A percentile compares a stretch with the other conserved stretches of the same genome.
These are phyloP conservation scores for Turritis glabra DNA, from an alignment of 345 rosid species.

Conservation along the genomic window DNA sequence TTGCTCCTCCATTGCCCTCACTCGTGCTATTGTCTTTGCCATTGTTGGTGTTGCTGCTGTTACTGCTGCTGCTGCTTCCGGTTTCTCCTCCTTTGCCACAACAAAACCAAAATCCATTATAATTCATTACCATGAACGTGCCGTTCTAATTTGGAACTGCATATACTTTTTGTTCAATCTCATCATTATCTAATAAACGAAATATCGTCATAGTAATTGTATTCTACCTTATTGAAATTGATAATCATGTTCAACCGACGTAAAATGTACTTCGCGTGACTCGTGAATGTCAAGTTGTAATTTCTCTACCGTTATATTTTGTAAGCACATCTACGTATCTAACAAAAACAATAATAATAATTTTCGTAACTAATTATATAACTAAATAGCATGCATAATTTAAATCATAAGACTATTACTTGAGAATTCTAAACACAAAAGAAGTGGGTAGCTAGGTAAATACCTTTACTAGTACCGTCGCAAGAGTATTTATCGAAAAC, in stretches of 20 bases:
- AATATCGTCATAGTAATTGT: background rate
- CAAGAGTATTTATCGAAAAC: conserved; percentile 32
- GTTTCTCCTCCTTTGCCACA: conserved; percentile 8
- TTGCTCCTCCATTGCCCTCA: conserved; percentile 28
- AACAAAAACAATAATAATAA: too few relatives aligned
- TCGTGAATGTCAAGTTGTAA: background rate
- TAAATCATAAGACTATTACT: too few relatives aligned
- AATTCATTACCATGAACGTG: background rate
- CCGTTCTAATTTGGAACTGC: background rate
- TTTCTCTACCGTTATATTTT: too few relatives aligned
- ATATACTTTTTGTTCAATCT: too few relatives aligned
- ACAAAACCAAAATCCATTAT: conserved; percentile 2
- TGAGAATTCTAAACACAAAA: background rate
- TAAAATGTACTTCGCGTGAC: background rate
- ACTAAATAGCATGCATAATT: too few relatives aligned
- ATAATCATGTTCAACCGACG: background rate
- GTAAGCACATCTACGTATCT: too few relatives aligned
- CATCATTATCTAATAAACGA: background rate
- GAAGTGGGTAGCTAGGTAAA: too few relatives aligned
- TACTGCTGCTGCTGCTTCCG: background rate
- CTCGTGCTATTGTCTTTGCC: conserved; percentile 2
- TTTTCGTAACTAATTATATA: too few relatives aligned
- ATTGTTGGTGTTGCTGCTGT: conserved; percentile 5
- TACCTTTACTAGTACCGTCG: conserved; percentile 29
- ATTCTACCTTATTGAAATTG: background rate